phyloP scores from a whole-genome alignment of 345 rosid species.

The Fremontodendron californicum region DNA sequence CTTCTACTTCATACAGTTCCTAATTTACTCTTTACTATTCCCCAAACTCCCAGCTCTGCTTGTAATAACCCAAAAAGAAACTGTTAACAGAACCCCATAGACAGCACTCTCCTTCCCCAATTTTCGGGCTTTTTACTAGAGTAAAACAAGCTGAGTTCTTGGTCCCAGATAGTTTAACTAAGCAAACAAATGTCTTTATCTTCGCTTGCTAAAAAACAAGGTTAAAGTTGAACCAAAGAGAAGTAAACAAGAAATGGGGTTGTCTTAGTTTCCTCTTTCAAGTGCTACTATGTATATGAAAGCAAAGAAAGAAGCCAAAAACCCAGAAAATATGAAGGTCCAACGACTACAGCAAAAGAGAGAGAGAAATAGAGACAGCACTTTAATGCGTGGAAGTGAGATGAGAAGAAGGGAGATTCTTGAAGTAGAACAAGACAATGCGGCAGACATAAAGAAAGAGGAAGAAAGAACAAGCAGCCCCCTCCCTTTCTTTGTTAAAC shows the following conservation, averaged over 20 bases:
- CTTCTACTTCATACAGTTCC: constrained; percentile 36
- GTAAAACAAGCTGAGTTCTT: constrained; percentile 11
- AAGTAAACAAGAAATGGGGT: constrained; percentile 26
- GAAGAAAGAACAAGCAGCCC: constrained; percentile 21
- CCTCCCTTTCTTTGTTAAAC: constrained; percentile 20
- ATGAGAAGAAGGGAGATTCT: constrained; percentile 60
- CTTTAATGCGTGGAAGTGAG: constrained; percentile 69
- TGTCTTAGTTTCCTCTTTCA: constrained; percentile 17
- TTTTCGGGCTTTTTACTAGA: constrained; percentile 10
- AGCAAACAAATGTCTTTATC: not conserved
- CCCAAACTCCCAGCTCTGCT: constrained; percentile 17
- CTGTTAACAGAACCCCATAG: constrained; percentile 18
- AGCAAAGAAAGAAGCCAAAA: constrained; percentile 26
- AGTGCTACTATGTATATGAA: constrained; percentile 22
- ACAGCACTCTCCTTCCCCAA: constrained; percentile 15
- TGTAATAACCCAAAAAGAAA: constrained; percentile 20
- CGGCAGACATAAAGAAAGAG: constrained; percentile 38
- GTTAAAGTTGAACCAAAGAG: constrained; percentile 9
- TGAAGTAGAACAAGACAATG: constrained; percentile 79
- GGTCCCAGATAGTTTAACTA: not conserved
- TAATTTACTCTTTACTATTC: constrained; percentile 15
- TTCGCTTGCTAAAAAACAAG: not conserved
- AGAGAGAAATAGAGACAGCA: constrained; percentile 15
- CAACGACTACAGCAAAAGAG: constrained; percentile 25
- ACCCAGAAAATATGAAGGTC: constrained; percentile 25